Conservation (phyloP, 306 rosid genomes). For the Pterocarpus macrocarpus region DNA sequence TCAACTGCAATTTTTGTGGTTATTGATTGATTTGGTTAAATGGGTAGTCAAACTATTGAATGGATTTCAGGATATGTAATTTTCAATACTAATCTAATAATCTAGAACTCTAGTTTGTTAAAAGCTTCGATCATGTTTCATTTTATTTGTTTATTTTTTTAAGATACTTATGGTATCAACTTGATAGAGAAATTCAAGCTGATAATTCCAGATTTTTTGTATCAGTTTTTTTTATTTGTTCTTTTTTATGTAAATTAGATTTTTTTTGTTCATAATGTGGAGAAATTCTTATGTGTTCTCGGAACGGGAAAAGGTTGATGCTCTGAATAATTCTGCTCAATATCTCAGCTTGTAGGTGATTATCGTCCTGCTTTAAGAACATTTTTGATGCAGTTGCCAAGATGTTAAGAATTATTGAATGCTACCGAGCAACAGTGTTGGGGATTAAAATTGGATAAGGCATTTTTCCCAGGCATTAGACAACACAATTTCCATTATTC, state of each 20-base stretch:
- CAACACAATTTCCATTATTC: too few relatives aligned
- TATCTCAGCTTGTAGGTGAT: not conserved
- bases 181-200: not conserved
- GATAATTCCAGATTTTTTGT: not conserved
- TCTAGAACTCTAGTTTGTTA: slow-evolving; percentile 1
- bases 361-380: not conserved
- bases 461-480: not conserved
- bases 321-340: too few relatives aligned
- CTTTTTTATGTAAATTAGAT: not conserved
- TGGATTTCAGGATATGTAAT: not conserved
- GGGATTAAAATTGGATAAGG: not conserved
- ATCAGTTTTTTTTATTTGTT: too few relatives aligned
- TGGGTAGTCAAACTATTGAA: not conserved
- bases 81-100: not conserved
- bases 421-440: not conserved
- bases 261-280: not conserved
- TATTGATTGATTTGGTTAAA: not conserved
- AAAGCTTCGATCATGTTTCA: too few relatives aligned
- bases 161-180: not conserved
- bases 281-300: not conserved
- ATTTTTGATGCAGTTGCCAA: not conserved
- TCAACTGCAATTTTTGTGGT: not conserved
- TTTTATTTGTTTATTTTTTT: not conserved
- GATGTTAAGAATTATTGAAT: not conserved
- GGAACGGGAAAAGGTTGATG: not conserved